Conservation (phyloP, 2,329 filamentous ascomycete species). For the Pseudogymnoascus sp. region DNA sequence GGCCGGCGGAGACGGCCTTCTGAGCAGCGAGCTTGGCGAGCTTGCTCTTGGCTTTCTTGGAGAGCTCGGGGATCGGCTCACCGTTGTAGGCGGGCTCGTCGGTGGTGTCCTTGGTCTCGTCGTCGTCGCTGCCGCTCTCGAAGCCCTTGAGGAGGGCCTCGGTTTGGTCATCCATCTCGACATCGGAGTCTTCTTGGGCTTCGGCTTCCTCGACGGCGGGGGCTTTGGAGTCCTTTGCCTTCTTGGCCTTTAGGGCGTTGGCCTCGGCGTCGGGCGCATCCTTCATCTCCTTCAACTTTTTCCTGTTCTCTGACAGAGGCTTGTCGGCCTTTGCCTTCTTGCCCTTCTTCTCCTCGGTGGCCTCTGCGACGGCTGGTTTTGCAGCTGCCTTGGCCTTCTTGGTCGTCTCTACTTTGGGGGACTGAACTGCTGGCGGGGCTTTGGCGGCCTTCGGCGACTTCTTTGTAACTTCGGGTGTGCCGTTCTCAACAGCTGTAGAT, state of each 20-base stretch:
- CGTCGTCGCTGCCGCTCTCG: constrained; percentile 45
- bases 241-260: constrained; percentile 15
- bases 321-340: constrained; percentile 16
- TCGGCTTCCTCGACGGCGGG: constrained; percentile 16
- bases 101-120: constrained; percentile 20
- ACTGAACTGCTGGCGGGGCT: constrained; percentile 10
- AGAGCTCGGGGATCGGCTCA: constrained; percentile 3
- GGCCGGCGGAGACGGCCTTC: constrained; percentile 39
- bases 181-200: constrained; percentile 29
- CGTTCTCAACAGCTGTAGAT: constrained; percentile 26
- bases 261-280: constrained; percentile 15
- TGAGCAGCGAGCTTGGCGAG: constrained; percentile 33
- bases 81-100: neutral
- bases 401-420: constrained; percentile 27
- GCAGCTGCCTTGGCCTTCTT: constrained; percentile 27
- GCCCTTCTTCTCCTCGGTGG: constrained; percentile 19
- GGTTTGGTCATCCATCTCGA: constrained; percentile 39
- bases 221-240: constrained; percentile 18
- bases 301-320: constrained; percentile 10
- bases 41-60: constrained; percentile 34
- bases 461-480: constrained; percentile 24
- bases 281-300: constrained; percentile 16
- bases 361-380: constrained; percentile 16
- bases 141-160: constrained; percentile 45
- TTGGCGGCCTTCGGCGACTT: constrained; percentile 27